Base-by-base conservation (phyloP, 495 filamentous ascomycete genomes). In the Aspergillus egyptiacus region DNA sequence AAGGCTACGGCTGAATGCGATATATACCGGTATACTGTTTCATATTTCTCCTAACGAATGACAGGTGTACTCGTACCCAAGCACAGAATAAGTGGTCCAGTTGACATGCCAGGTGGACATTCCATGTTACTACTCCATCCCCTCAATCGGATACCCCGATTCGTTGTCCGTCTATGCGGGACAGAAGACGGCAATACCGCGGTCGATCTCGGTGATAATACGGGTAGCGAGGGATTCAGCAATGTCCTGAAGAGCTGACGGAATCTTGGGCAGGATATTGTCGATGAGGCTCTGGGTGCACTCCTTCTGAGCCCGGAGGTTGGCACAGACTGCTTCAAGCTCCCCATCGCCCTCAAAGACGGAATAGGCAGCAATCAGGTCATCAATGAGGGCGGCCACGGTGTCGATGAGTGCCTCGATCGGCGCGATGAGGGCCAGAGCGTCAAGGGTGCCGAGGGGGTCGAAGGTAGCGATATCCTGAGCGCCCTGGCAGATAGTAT, bases 241-340 rank as follows among this genome's bases (percentile, higher is more conserved):
- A 27, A 62, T 46, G 7, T 38, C 50, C 41, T 58, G 51, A 10
- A 58, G 50, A 2, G 42, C 51, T 30, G 52, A 19, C n/a, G 71
- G 69, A 2, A 74, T 59, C 61, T 66, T 65, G 27, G 51, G 45
- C 34, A 62, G 59, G 34, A 70, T 53, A 18, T 56, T 55, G 24
- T 59, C 58, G 8, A 67, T 54, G 20, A 72, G 59, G 25, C 35
- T 40, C 46, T 66, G 53, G 41, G 65, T 60, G 18, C 63, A 68
- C 36, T 46, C 46, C 22, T 60, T 58, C 45, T 67, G 56, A 14
- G 53, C 44, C 20, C 54, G 31, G 25, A 72, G 55, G 9, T 51
- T 40, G 19, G 42, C 28, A 18, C 64, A 50, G 37, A 71, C 51
- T 7, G 48, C 36, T 0, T 30, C 48, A 42, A 59, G 62, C n/a